Base-by-base conservation (phyloP, 345 rosid species). In the Orychophragmus violaceus region DNA sequence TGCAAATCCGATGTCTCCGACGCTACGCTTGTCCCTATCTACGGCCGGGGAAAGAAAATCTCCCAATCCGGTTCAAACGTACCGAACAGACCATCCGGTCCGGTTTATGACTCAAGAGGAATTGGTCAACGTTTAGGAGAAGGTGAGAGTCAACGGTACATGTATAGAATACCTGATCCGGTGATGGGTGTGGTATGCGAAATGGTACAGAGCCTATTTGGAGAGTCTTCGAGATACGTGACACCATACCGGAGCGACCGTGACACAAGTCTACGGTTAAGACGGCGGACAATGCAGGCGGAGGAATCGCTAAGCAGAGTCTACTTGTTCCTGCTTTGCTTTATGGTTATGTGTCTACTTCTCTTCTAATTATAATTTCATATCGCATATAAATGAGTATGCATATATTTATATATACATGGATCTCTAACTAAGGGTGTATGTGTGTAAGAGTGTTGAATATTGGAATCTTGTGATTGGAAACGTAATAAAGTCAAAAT, bases 1-100 rank as follows among this genome's bases (percentile, higher is more conserved):
- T 94, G 99, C 86, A 94, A 94, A 79, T 83, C 96, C 5, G 78
- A 80, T 19, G 83, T 94, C 49, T 87, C 95, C 3, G 85, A 87
- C 56, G 70, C 87, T 46, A 77, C 90, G 11, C 79, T 94, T 88
- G 90, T 94, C 30, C 99, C 99, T 3, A 91, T 94, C 64, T 94
- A 94, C 23, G 97, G 96, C 21, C 86, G 90, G 10, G 97, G 97
- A 35, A 78, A 72, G 46, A 32, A 72, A 48, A 82, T 75, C 45
- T 24, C 79, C 1, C 54, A 16, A 17, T 48, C 69, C 1, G 78
- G 75, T 45, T 77, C 69, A 69, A 49, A 21, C 45, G 74, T 90
- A 57, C 99, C 99, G 3, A 87, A 85, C 6, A 82, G 99, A 72
- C 99, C 99, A 21, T 3, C 64, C 4, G 28, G 77, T 21, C 72